Evolutionary conservation across 257 asterid species (phyloP).

Genomic region (Solanum chaucha): DNA sequence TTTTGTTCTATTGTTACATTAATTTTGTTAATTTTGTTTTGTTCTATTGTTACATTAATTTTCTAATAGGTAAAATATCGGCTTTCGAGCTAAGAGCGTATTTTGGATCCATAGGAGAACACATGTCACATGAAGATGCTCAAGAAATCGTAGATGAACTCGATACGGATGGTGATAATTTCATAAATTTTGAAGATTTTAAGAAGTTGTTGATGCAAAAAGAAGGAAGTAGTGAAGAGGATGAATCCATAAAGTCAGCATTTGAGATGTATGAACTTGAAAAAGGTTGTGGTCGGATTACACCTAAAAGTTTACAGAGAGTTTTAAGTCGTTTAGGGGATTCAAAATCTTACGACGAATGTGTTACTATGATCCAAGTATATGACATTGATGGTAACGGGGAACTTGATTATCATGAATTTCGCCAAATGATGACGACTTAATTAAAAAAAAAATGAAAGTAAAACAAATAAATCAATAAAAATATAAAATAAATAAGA

Average conservation of each 20-base stretch:
- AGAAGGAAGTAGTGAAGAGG: constrained; percentile 15
- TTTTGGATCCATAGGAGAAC: constrained; percentile 40
- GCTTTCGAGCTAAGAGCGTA: constrained; percentile 34
- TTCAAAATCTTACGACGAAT: constrained; percentile 39
- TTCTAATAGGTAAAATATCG: constrained; percentile 28
- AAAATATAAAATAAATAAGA: background rate
- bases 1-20: background rate
- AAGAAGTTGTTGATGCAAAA: constrained; percentile 18
- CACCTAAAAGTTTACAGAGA: constrained; percentile 47
- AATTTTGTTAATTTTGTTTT: background rate
- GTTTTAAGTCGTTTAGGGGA: constrained; percentile 43
- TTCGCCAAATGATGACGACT: constrained; percentile 47
- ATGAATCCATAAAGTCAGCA: constrained; percentile 33
- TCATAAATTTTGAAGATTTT: constrained; percentile 34
- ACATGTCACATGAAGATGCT: constrained; percentile 50
- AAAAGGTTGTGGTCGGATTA: constrained; percentile 53
- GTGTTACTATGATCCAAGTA: constrained; percentile 40
- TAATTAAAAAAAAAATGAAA: background rate
- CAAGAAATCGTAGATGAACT: constrained; percentile 20
- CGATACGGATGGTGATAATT: constrained; percentile 34
- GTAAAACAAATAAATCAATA: background rate
- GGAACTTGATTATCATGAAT: constrained; percentile 39
- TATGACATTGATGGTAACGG: constrained; percentile 56
- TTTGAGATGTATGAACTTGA: constrained; percentile 38
- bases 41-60: background rate